Base-by-base conservation (phyloP, 768 basidiomycete species). In the Termitomyces sp. region DNA sequence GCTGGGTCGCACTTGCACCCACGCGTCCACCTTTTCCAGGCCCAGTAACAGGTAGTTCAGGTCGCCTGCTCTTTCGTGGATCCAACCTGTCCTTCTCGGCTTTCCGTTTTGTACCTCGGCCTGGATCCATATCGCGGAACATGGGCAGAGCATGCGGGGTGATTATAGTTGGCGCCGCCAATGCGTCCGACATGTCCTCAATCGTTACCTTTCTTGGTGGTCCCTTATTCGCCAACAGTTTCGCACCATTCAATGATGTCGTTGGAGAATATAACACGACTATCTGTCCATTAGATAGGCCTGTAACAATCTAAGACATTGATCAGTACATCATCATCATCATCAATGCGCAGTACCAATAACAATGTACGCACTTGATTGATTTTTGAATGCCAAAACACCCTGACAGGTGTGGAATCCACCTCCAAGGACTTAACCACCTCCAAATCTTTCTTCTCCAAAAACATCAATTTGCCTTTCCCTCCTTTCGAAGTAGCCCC, bases 1-100 rank as follows among this genome's bases (percentile, higher is more conserved):
- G 94, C 64, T 98, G 95, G 49, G 94, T 98, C 17, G 96, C 96
- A 74, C 93, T 95, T 34, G 94, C 94, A 40, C 97, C 97, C 40
- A 99, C 91, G 40, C 97, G 77, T 52, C 97, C 97, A 21, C 97
- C 97, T 65, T 82, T 82, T 53, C 97, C 97, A 12, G 94, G 94
- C 12, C 97, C 97, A 60, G 80, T 88, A 53, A 99, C 86, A 27
- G 97, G 97, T 65, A 96, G 77, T 67, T 94, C 92, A 21, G 97
- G 97, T 61, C 94, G 81, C 66, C 83, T 83, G 73, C 91, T 94
- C 82, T 97, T 97, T 66, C 90, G 82, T 41, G 91, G 89, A 73
- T 97, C 93, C 79, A 83, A 72, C 61, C 91, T 75, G 61, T 93
- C 91, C 74, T 88, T 94, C 63, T 98, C 94, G 59, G 89, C 76